A percentile compares a stretch with the other conserved stretches of the same genome.
Evolutionary conservation across 257 asterid genomes (phyloP).

Genomic region (Lycium ferocissimum): DNA sequence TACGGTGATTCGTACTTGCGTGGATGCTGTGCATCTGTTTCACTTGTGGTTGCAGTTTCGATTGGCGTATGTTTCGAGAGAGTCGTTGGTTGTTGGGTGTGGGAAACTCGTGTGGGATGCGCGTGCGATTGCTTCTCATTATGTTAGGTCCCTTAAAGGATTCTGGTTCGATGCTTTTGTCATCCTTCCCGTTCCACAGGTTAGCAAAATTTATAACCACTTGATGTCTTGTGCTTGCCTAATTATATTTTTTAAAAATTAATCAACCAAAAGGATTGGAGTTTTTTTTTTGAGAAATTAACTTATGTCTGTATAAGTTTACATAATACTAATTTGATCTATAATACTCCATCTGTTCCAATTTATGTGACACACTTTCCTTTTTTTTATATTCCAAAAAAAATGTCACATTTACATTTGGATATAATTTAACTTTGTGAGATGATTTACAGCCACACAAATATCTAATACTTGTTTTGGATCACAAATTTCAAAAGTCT

Average conservation of each 20-base stretch:
- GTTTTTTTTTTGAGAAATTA: no score
- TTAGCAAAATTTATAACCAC: slow-evolving; percentile 34
- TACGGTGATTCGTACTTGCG: slow-evolving; percentile 74
- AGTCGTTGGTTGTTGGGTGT: slow-evolving; percentile 85
- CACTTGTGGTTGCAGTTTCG: slow-evolving; percentile 91
- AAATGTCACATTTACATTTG: no score
- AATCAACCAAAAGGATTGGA: background rate
- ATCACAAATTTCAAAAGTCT: no score
- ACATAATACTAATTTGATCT: no score
- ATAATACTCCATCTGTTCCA: no score
- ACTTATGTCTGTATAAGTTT: no score
- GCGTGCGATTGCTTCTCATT: slow-evolving; percentile 79
- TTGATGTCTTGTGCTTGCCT: background rate
- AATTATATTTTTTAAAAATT: background rate
- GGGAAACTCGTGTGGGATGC: slow-evolving; percentile 99
- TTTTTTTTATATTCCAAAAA: no score
- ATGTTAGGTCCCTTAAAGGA: slow-evolving; percentile 70
- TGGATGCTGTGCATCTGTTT: slow-evolving; percentile 83
- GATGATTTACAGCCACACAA: no score
- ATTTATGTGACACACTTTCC: no score
- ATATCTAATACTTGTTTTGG: no score
- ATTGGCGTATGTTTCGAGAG: slow-evolving; percentile 88
- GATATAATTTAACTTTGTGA: no score
- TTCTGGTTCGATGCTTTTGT: slow-evolving; percentile 96
- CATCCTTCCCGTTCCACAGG: slow-evolving; percentile 97